phyloP scores from a whole-genome alignment of 176 grass and related monocot species.

The Urochloa ruziziensis region DNA sequence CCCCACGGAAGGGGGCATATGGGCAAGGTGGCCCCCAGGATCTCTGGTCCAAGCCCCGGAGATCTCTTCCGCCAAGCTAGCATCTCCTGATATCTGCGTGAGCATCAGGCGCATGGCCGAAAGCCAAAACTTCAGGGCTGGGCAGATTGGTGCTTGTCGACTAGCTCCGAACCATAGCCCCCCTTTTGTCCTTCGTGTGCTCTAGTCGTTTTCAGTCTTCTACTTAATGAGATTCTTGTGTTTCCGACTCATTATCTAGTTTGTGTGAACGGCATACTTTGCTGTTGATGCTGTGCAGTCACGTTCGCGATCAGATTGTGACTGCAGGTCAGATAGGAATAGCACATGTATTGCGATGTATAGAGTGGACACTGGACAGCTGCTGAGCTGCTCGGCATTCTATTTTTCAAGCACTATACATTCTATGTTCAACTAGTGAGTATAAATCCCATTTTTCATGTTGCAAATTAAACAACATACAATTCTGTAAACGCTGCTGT shows the following conservation, averaged over 20 bases:
- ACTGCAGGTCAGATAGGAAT: constrained; percentile 12
- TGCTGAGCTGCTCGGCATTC: background rate
- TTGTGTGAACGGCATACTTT: background rate
- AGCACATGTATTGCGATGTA: background rate
- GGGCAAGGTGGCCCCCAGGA: constrained; percentile 12
- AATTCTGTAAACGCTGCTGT: background rate
- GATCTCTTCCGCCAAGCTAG: constrained; percentile 34
- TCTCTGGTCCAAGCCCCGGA: constrained; percentile 15
- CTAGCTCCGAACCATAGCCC: constrained; percentile 7
- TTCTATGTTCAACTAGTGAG: background rate
- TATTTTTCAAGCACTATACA: background rate
- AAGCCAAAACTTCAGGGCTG: constrained; percentile 53
- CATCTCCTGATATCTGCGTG: constrained; percentile 52
- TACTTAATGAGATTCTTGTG: constrained; percentile 11
- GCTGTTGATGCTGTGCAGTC: background rate
- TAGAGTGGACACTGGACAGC: background rate
- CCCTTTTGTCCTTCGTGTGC: constrained; percentile 32
- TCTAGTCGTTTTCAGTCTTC: constrained; percentile 36
- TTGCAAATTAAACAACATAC: background rate
- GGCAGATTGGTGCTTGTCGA: constrained; percentile 1
- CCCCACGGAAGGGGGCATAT: constrained; percentile 11
- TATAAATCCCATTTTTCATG: background rate
- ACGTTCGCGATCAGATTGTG: background rate
- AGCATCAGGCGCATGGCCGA: constrained; percentile 40
- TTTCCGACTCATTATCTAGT: constrained; percentile 23